Evolutionary conservation across 345 rosid species (phyloP).

Genomic region (Acer yangbiense): DNA sequence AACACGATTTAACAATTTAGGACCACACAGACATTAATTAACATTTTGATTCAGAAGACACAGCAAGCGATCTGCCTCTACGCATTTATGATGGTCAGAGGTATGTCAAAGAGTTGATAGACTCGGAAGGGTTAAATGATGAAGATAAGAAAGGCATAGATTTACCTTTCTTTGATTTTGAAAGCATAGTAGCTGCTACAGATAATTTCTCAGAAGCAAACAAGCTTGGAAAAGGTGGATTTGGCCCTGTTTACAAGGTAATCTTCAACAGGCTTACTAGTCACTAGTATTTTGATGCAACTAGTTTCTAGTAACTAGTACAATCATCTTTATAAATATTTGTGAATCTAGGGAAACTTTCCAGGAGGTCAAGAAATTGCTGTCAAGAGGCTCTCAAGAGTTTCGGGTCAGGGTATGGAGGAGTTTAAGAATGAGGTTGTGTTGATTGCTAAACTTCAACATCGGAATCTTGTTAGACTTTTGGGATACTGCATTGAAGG

Average conservation of each 20-base stretch:
- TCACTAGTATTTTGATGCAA: neutral
- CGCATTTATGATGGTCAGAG: conserved; percentile 13
- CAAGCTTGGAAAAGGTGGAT: conserved; percentile 60
- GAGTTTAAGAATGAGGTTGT: conserved; percentile 62
- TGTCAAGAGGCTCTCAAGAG: conserved; percentile 58
- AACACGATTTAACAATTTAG: no score
- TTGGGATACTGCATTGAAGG: conserved; percentile 51
- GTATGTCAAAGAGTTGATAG: no score
- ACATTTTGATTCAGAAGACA: conserved; percentile 19
- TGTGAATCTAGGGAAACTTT: conserved; percentile 41
- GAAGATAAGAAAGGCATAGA: conserved; percentile 46
- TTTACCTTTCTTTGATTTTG: conserved; percentile 42
- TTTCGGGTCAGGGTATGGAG: conserved; percentile 58
- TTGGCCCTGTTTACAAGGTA: conserved; percentile 69
- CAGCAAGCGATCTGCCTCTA: conserved; percentile 18
- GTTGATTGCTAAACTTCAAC: conserved; percentile 61
- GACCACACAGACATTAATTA: no score
- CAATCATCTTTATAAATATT: neutral
- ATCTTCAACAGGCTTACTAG: neutral
- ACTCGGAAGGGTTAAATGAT: conserved; percentile 24
- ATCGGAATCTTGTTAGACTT: conserved; percentile 58
- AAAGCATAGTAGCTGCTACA: conserved; percentile 46
- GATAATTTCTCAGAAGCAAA: conserved; percentile 46
- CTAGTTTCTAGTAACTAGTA: neutral
- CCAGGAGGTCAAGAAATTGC: conserved; percentile 57